Percentiles rank a stretch among this genome's conserved stretches.
These are phyloP conservation scores for Heliosperma pusillum DNA, from an alignment of 148 eudicot species.

Conservation along the genomic window DNA sequence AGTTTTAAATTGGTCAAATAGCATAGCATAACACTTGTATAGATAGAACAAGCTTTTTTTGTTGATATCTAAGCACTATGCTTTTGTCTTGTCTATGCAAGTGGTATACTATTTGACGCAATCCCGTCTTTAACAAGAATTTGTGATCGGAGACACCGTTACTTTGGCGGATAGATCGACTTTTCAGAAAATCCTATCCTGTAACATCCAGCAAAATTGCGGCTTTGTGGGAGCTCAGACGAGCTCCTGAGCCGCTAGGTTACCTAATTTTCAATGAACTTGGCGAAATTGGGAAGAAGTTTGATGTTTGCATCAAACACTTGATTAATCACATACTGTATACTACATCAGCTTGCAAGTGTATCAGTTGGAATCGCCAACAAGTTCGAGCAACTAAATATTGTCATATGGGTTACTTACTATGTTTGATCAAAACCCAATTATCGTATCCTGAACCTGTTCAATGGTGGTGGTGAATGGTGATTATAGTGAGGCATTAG, in stretches of 20 bases:
- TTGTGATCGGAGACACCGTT: not conserved
- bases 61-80: too few relatives aligned
- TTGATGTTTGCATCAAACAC: too few relatives aligned
- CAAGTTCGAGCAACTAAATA: not conserved
- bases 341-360: not conserved
- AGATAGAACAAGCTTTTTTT: too few relatives aligned
- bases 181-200: not conserved
- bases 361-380: not conserved
- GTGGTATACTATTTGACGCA: too few relatives aligned
- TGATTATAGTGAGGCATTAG: not conserved
- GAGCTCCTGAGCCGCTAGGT: not conserved
- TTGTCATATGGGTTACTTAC: too few relatives aligned
- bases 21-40: too few relatives aligned
- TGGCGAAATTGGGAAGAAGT: too few relatives aligned
- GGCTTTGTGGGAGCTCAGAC: not conserved
- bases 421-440: not conserved
- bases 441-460: not conserved
- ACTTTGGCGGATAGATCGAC: not conserved
- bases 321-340: too few relatives aligned
- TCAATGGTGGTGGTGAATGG: not conserved
- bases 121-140: too few relatives aligned
- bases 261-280: not conserved
- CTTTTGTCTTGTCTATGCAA: too few relatives aligned
- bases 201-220: not conserved
- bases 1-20: too few relatives aligned